phyloP scores from a whole-genome alignment of 225 moss, liverwort and hornwort species.

The Ulota crispa region DNA sequence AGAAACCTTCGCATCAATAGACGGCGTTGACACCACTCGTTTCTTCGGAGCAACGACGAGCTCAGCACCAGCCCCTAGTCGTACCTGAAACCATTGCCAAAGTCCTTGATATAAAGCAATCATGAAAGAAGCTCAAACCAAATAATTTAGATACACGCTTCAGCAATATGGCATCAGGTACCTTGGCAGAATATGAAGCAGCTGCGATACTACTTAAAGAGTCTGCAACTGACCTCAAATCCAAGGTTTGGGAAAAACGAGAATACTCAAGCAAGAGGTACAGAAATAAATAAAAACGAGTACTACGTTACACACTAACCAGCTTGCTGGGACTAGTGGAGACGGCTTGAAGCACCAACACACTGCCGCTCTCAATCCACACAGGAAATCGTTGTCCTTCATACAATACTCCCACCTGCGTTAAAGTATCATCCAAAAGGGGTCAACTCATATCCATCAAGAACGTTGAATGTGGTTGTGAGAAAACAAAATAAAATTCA shows the following conservation, averaged over 20 bases:
- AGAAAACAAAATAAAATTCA: background rate
- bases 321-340: slow-evolving; percentile 78
- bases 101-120: background rate
- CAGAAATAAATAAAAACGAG: background rate
- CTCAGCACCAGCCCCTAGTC: slow-evolving; percentile 86
- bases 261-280: slow-evolving; percentile 19
- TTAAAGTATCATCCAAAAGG: background rate
- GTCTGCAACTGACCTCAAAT: slow-evolving; percentile 14
- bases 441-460: background rate
- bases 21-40: slow-evolving; percentile 39
- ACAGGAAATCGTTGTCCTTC: slow-evolving; percentile 91
- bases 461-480: background rate
- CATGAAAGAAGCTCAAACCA: background rate
- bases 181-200: slow-evolving; percentile 1
- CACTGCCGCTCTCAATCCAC: slow-evolving; percentile 90
- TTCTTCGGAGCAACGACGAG: slow-evolving; percentile 90
- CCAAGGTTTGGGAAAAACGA: background rate
- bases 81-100: slow-evolving; percentile 67
- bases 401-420: slow-evolving; percentile 82
- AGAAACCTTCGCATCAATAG: slow-evolving; percentile 19
- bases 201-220: slow-evolving; percentile 18
- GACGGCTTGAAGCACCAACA: slow-evolving; percentile 73
- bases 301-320: slow-evolving; percentile 52
- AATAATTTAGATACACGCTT: background rate
- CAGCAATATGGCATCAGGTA: slow-evolving; percentile 1